Conservation (phyloP, 768 basidiomycete species). For the Mrakia hoshinonis region DNA sequence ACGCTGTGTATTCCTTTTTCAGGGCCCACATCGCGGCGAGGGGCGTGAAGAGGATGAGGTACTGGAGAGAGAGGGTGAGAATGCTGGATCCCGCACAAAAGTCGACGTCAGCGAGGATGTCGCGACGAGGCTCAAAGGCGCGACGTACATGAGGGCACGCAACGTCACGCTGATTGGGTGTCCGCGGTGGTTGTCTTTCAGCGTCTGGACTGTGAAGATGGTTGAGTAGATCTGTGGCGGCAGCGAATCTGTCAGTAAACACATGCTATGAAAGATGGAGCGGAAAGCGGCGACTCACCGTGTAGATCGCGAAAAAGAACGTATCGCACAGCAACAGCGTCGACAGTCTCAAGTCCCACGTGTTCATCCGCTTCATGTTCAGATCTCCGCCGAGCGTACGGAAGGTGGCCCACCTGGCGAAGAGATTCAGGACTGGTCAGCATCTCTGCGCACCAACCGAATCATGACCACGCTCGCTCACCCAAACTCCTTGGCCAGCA, state of each 20-base stretch:
- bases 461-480: too few species aligned
- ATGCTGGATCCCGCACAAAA: not conserved
- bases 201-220: not conserved
- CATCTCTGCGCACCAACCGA: too few species aligned
- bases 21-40: conserved; percentile 2
- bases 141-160: not conserved
- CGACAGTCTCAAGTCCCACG: not conserved
- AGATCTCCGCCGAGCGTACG: conserved; percentile 2
- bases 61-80: not conserved
- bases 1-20: not conserved
- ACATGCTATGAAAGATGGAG: not conserved
- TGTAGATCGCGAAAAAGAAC: conserved; percentile 7
- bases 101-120: not conserved
- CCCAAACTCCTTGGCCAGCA: conserved; percentile 14
- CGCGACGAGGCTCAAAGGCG: not conserved
- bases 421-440: too few species aligned
- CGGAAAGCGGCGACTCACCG: not conserved
- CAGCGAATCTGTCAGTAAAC: not conserved
- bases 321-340: conserved; percentile 3
- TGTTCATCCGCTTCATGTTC: not conserved
- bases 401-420: not conserved
- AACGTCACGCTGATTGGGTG: not conserved
- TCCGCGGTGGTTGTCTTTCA: not conserved
- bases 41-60: not conserved
- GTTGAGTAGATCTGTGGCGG: not conserved